These are phyloP conservation scores for Mycena pura DNA, from an alignment of 768 basidiomycete species.

Conservation along the genomic window DNA sequence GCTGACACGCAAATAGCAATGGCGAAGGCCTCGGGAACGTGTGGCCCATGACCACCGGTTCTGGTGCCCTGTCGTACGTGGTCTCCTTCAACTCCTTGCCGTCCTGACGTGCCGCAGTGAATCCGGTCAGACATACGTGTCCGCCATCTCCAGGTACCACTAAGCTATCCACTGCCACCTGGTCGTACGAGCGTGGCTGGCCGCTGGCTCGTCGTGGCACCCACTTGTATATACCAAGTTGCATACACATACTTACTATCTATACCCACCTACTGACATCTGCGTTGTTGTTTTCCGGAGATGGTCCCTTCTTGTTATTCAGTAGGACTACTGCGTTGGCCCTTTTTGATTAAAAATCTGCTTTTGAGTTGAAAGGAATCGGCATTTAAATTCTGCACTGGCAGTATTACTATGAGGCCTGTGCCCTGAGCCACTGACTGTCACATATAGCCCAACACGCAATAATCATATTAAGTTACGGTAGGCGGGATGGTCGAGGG, in stretches of 20 bases:
- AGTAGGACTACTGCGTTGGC: background rate
- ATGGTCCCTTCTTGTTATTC: background rate
- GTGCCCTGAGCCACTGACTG: too few relatives aligned
- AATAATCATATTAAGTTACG: too few relatives aligned
- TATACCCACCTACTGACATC: background rate
- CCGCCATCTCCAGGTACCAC: constrained; percentile 25
- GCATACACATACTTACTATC: background rate
- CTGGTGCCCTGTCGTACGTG: constrained; percentile 18
- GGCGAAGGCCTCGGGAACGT: constrained; percentile 52
- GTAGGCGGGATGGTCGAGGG: too few relatives aligned
- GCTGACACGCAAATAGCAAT: constrained; percentile 33
- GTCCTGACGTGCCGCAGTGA: background rate
- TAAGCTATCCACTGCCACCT: constrained; percentile 12
- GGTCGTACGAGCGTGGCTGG: background rate
- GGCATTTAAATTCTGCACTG: too few relatives aligned
- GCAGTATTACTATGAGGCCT: too few relatives aligned
- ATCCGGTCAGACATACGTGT: constrained; percentile 23
- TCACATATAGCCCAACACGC: too few relatives aligned
- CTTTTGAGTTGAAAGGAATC: too few relatives aligned
- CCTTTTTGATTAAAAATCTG: too few relatives aligned
- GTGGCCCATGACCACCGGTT: constrained; percentile 48
- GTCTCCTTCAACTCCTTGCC: background rate
- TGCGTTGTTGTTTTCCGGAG: background rate
- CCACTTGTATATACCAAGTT: background rate
- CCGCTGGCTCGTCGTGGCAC: constrained; percentile 15